These are phyloP conservation scores for Andrographis paniculata DNA, from an alignment of 305 asterid species.

Conservation along the genomic window DNA sequence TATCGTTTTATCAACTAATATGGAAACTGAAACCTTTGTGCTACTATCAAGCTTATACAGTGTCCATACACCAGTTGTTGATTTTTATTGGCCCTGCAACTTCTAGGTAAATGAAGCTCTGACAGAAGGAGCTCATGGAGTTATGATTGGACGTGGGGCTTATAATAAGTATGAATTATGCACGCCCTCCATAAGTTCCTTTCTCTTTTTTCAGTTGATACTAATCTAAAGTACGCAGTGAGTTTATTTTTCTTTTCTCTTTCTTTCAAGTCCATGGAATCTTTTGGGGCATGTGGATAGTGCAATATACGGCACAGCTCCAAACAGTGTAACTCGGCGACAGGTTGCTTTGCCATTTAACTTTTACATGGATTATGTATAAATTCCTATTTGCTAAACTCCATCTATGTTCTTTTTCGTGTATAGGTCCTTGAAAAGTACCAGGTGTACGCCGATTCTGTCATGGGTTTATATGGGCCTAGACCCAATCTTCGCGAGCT, in stretches of 20 bases:
- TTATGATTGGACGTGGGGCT: constrained; percentile 95
- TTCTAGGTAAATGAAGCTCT: constrained; percentile 71
- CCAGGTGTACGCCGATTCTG: constrained; percentile 69
- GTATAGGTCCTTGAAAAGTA: constrained; percentile 73
- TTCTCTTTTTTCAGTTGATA: neutral
- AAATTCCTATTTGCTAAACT: constrained; percentile 10
- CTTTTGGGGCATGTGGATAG: constrained; percentile 77
- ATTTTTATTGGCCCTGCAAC: constrained; percentile 11
- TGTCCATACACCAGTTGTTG: constrained; percentile 2
- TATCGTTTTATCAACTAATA: constrained; percentile 8
- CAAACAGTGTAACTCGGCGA: constrained; percentile 56
- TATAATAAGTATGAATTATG: constrained; percentile 47
- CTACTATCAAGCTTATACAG: too few relatives aligned
- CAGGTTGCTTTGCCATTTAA: constrained; percentile 43
- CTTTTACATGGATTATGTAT: constrained; percentile 2
- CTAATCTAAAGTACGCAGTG: neutral
- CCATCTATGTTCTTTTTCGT: constrained; percentile 13
- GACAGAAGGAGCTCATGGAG: constrained; percentile 90
- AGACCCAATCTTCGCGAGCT: constrained; percentile 69
- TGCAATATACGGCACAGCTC: constrained; percentile 68
- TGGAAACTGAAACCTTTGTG: constrained; percentile 10
- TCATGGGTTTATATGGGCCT: constrained; percentile 46
- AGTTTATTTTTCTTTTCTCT: constrained; percentile 11
- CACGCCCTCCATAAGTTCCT: constrained; percentile 6
- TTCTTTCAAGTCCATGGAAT: constrained; percentile 72